Evolutionary conservation across 1,139 yeast species (phyloP).

Genomic region (Blastobotrys serpentis): DNA sequence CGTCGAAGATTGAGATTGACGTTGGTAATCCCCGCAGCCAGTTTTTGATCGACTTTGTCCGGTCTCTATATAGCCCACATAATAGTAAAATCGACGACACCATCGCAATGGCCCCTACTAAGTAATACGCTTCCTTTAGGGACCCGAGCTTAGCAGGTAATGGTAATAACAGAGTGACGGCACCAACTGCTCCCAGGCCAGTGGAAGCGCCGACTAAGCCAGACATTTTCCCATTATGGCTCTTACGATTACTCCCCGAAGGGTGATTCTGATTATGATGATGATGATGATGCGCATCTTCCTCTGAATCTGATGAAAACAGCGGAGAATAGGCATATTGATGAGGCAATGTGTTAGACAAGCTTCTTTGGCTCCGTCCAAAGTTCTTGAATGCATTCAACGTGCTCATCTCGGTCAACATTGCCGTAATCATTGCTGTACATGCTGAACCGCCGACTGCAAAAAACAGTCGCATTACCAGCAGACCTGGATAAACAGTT

Average conservation of each 20-base stretch:
- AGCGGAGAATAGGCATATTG: conserved; percentile 8
- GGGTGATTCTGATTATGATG: not conserved
- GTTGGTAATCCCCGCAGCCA: conserved; percentile 31
- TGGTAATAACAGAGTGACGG: conserved; percentile 69
- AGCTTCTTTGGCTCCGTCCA: not conserved
- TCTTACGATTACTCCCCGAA: not conserved
- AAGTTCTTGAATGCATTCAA: conserved; percentile 31
- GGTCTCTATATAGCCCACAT: conserved; percentile 50
- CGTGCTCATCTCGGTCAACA: conserved; percentile 54
- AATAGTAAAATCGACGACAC: conserved; percentile 43
- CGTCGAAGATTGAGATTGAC: conserved; percentile 30
- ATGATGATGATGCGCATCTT: not conserved
- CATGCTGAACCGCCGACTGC: conserved; percentile 59
- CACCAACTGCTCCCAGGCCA: conserved; percentile 63
- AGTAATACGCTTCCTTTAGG: conserved; percentile 48
- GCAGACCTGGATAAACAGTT: conserved; percentile 50
- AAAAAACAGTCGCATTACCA: conserved; percentile 54
- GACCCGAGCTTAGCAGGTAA: conserved; percentile 62
- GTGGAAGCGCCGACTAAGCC: conserved; percentile 62
- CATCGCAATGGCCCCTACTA: conserved; percentile 50
- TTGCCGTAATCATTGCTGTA: conserved; percentile 48
- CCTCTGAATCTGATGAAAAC: conserved; percentile 1
- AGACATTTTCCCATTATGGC: conserved; percentile 53
- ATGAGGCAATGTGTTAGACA: not conserved
- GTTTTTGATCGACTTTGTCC: conserved; percentile 34